phyloP scores from a whole-genome alignment of 345 rosid species.

The Camelina sativa region DNA sequence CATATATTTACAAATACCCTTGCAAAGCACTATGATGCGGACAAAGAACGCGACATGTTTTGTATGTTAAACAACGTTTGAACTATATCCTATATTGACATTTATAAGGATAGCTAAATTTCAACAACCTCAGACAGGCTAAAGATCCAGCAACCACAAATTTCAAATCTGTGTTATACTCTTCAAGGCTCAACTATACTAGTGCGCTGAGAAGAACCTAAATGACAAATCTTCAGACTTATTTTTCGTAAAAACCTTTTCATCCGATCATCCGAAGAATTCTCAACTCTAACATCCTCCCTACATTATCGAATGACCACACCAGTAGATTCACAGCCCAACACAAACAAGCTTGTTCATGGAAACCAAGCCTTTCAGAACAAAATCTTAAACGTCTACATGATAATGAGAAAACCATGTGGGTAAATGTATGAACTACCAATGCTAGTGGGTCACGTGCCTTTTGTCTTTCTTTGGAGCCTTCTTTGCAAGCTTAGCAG shows the following conservation, averaged over 20 bases:
- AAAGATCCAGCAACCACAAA: slow-evolving; percentile 21
- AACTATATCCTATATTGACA: slow-evolving; percentile 1
- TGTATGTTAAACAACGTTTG: slow-evolving; percentile 15
- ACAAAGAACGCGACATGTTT: slow-evolving; percentile 12
- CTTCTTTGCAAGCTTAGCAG: slow-evolving; percentile 94
- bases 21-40: slow-evolving; percentile 1
- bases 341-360: slow-evolving; percentile 11
- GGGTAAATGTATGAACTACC: slow-evolving; percentile 27
- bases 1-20: slow-evolving; percentile 16
- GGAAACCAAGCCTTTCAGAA: slow-evolving; percentile 17
- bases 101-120: slow-evolving; percentile 4
- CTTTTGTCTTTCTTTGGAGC: slow-evolving; percentile 73
- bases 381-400: slow-evolving; percentile 29
- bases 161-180: slow-evolving; percentile 3
- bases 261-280: not conserved
- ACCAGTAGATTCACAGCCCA: slow-evolving; percentile 24
- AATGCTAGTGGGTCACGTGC: slow-evolving; percentile 52
- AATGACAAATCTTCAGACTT: not conserved
- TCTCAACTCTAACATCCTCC: slow-evolving; percentile 14
- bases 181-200: slow-evolving; percentile 18
- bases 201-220: slow-evolving; percentile 17
- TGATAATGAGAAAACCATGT: slow-evolving; percentile 28
- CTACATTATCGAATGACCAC: slow-evolving; percentile 20
- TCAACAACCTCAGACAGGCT: slow-evolving; percentile 15
- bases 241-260: slow-evolving; percentile 9